A percentile compares a stretch with the other conserved stretches of the same genome.
These are phyloP conservation scores for Podila clonocystis DNA, from an alignment of 192 early-diverging fungal species.

Conservation along the genomic window DNA sequence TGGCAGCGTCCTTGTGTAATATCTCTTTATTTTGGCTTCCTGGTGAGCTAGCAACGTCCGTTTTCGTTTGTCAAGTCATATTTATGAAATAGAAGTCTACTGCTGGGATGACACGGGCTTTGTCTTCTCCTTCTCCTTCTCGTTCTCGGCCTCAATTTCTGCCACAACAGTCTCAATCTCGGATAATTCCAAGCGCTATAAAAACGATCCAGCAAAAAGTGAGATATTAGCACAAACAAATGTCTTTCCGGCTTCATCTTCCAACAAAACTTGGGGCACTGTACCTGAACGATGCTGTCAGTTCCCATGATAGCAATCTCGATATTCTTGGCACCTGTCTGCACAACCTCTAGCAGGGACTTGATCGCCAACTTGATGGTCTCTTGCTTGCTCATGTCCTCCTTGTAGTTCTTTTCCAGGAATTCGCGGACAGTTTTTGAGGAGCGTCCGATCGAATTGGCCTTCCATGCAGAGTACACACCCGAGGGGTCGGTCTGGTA, in stretches of 20 bases:
- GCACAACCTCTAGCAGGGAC: constrained; percentile 96
- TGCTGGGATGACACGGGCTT: constrained; percentile 29
- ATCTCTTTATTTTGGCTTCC: too few relatives aligned
- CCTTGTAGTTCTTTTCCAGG: constrained; percentile 96
- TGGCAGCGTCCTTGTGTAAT: too few relatives aligned
- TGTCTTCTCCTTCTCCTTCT: constrained; percentile 76
- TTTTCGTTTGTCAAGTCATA: not conserved
- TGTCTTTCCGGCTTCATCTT: too few relatives aligned
- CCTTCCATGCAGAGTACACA: constrained; percentile 99
- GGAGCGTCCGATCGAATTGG: constrained; percentile 95
- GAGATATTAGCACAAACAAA: not conserved
- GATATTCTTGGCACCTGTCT: constrained; percentile 99
- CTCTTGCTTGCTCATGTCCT: constrained; percentile 81
- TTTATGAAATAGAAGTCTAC: constrained; percentile 1
- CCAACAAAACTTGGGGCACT: too few relatives aligned
- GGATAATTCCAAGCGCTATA: constrained; percentile 63
- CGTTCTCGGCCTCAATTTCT: constrained; percentile 92
- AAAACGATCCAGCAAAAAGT: not conserved
- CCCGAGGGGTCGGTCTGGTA: constrained; percentile 99
- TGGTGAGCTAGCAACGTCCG: too few relatives aligned
- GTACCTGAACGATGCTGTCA: constrained; percentile 76
- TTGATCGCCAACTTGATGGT: constrained; percentile 92
- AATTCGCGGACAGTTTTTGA: constrained; percentile 99
- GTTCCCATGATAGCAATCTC: constrained; percentile 93
- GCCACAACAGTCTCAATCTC: constrained; percentile 79